Conservation (phyloP, 176 grass and related monocot species). For the Tillandsia leiboldiana region DNA sequence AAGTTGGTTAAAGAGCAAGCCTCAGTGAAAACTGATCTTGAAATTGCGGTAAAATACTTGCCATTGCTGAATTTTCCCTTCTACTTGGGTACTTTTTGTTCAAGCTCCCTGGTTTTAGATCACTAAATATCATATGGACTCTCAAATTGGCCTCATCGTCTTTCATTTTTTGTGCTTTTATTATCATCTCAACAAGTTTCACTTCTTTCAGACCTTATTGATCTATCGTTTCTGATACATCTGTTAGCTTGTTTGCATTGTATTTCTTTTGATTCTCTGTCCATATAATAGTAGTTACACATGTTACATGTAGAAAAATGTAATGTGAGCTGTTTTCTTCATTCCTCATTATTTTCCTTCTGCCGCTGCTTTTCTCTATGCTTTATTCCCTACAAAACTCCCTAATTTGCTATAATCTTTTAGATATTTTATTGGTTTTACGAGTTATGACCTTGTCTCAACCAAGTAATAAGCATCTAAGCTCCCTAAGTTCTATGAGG, state of each 20-base stretch:
- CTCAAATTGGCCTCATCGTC: background rate
- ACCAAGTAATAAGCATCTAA: too few species aligned
- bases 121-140: background rate
- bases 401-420: too few species aligned
- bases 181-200: background rate
- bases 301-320: too few species aligned
- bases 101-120: background rate
- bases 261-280: background rate
- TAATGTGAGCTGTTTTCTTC: too few species aligned
- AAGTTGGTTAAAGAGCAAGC: slow-evolving; percentile 86
- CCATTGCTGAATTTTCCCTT: background rate
- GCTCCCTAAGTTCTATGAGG: too few species aligned
- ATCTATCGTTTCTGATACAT: background rate
- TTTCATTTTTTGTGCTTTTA: background rate
- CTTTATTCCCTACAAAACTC: too few species aligned
- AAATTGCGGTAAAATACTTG: slow-evolving; percentile 55
- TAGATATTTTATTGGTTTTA: too few species aligned
- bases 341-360: too few species aligned
- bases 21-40: slow-evolving; percentile 83
- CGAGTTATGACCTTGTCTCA: too few species aligned
- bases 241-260: too few species aligned
- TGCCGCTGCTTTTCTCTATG: too few species aligned
- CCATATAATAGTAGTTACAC: too few species aligned
- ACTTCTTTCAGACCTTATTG: background rate
- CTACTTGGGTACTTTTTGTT: background rate